Percentiles rank a stretch among this genome's conserved stretches.
These are phyloP conservation scores for Suillus clintonianus DNA, from an alignment of 768 basidiomycete species.

Conservation along the genomic window DNA sequence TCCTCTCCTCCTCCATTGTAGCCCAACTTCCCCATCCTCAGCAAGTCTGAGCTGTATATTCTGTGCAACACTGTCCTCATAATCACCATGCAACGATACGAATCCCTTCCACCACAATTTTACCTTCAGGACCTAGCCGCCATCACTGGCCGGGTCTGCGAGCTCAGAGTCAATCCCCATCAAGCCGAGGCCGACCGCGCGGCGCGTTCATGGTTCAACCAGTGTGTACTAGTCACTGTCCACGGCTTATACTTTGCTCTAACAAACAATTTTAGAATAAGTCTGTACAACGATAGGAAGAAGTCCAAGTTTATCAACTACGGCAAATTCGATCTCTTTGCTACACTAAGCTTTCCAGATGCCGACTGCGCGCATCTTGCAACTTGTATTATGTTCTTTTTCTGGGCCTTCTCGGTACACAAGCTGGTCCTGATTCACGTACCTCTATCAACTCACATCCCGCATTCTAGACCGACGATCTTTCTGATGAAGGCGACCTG, in stretches of 20 bases:
- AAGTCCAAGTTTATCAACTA: slow-evolving; percentile 37
- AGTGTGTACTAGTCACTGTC: slow-evolving; percentile 15
- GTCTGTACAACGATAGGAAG: slow-evolving; percentile 37
- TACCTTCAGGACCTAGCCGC: slow-evolving; percentile 36
- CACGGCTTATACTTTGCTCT: background rate
- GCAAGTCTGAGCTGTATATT: slow-evolving; percentile 28
- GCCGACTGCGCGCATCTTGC: slow-evolving; percentile 36
- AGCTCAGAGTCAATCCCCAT: slow-evolving; percentile 33
- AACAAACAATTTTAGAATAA: slow-evolving; percentile 19
- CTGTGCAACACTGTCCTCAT: slow-evolving; percentile 12
- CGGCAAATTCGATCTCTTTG: slow-evolving; percentile 40
- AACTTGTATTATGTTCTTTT: slow-evolving; percentile 39
- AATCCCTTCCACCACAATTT: slow-evolving; percentile 35
- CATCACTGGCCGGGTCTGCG: slow-evolving; percentile 37
- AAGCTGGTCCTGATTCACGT: background rate
- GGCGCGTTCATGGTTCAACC: slow-evolving; percentile 37
- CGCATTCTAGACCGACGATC: slow-evolving; percentile 33
- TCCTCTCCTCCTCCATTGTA: slow-evolving; percentile 10
- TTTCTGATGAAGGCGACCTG: slow-evolving; percentile 38
- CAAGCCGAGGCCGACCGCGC: slow-evolving; percentile 35
- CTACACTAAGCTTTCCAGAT: slow-evolving; percentile 40
- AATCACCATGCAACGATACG: slow-evolving; percentile 29
- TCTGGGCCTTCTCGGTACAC: slow-evolving; percentile 40
- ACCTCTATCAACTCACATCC: slow-evolving; percentile 4
- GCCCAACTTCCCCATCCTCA: slow-evolving; percentile 16